Percentiles rank a stretch among this genome's conserved stretches.
Conservation (phyloP, 495 filamentous ascomycete species). For the Hyaloscypha hepaticicola region DNA sequence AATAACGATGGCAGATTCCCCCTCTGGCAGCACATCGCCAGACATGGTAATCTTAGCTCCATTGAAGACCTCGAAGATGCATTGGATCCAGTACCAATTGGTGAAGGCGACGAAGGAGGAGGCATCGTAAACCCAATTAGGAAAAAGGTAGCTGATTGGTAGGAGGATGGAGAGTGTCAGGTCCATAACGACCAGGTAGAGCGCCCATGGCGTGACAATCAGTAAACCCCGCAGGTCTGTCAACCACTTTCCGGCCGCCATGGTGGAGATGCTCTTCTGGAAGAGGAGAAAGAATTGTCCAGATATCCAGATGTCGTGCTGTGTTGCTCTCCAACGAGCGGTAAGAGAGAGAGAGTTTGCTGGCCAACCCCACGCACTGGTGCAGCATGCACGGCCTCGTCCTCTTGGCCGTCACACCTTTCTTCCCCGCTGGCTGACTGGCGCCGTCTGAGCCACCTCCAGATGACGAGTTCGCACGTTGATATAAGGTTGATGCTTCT, state of each 20-base stretch:
- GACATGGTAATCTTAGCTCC: constrained; percentile 49
- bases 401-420: background rate
- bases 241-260: constrained; percentile 22
- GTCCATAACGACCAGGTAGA: constrained; percentile 49
- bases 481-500: background rate
- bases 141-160: constrained; percentile 45
- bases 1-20: constrained; percentile 55
- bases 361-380: background rate
- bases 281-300: background rate
- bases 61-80: constrained; percentile 50
- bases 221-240: constrained; percentile 42
- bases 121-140: constrained; percentile 45
- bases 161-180: constrained; percentile 52
- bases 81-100: constrained; percentile 54
- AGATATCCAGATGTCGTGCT: background rate
- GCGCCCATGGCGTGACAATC: constrained; percentile 48
- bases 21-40: constrained; percentile 43
- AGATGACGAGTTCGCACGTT: no score
- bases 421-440: background rate
- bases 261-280: background rate
- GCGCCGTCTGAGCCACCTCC: background rate
- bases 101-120: constrained; percentile 50
- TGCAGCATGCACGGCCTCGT: background rate
- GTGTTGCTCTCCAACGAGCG: constrained; percentile 4
- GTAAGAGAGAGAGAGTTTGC: background rate